These are phyloP conservation scores for Wilhelminamyces savonicus DNA, from an alignment of 805 yeast genomes.

Conservation along the genomic window DNA sequence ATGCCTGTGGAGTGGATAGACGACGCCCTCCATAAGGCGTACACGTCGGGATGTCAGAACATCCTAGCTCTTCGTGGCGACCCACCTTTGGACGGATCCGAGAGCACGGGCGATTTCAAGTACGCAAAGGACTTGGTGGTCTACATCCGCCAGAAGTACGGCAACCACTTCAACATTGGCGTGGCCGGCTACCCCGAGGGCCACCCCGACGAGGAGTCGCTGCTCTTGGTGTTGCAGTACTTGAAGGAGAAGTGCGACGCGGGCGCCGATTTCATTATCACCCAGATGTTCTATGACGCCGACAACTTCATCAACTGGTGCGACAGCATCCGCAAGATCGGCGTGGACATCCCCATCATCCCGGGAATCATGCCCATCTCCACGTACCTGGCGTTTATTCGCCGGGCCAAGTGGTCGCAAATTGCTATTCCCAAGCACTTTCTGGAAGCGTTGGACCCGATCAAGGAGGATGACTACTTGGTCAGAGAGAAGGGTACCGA, in stretches of 20 bases:
- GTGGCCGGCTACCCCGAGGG: slow-evolving; percentile 99
- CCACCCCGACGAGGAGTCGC: slow-evolving; percentile 75
- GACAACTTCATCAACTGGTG: slow-evolving; percentile 86
- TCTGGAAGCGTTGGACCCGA: slow-evolving; percentile 63
- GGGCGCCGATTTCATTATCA: slow-evolving; percentile 90
- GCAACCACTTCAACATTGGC: slow-evolving; percentile 85
- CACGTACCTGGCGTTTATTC: slow-evolving; percentile 85
- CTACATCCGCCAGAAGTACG: slow-evolving; percentile 72
- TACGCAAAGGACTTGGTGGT: slow-evolving; percentile 83
- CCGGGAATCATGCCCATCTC: slow-evolving; percentile 99
- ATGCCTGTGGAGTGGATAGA: slow-evolving; percentile 82
- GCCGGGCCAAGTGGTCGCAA: slow-evolving; percentile 94
- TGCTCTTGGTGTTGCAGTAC: slow-evolving; percentile 45
- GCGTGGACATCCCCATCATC: slow-evolving; percentile 79
- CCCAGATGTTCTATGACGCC: slow-evolving; percentile 96
- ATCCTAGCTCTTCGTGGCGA: slow-evolving; percentile 94
- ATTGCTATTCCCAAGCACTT: slow-evolving; percentile 74
- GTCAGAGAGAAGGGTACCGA: slow-evolving; percentile 85
- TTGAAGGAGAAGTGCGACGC: slow-evolving; percentile 87
- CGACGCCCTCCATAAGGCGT: slow-evolving; percentile 78
- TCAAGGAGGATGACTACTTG: slow-evolving; percentile 82
- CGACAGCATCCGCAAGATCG: slow-evolving; percentile 55
- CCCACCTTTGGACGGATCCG: slow-evolving; percentile 75
- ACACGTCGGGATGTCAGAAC: slow-evolving; percentile 89
- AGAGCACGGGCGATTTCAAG: slow-evolving; percentile 74